Base-by-base conservation (phyloP, 192 early-diverging fungal genomes). In the Podila horticola region DNA sequence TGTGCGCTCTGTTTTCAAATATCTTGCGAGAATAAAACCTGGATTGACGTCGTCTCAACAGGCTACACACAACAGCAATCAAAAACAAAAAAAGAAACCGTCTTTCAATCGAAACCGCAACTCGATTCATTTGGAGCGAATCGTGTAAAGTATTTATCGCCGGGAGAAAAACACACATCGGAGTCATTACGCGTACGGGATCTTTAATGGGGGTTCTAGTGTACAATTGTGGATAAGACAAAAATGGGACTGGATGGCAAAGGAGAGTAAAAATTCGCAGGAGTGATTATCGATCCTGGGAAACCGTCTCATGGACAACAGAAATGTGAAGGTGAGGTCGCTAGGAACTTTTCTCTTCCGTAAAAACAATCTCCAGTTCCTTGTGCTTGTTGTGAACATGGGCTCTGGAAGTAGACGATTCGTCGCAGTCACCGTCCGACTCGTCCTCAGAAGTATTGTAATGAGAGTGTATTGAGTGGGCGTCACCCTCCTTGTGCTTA, bases 11-110 rank as follows among this genome's bases (percentile, higher is more conserved):
- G 76, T 79, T 67, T 72, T 72, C 71, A 66, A 41, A 9, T 41
- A 67, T 79, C 69, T 72, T 60, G 69, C 76, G 51, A 55, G 51
- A 79, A 79, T 79, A 79, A 79, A 79, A 72, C 69, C 76, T 72
- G 76, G 76, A 72, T 79, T 79, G 69, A 61, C 30, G 34, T 20
- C 29, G 30, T 33, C 19, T 62, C 75, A 71, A 55, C 62, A 67
- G 48, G 58, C 64, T 49, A 38, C 62, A 22, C 48, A 41, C 38
- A 59, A 31, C 62, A 59, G 48, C 20, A 28, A 60, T 36, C 19
- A 33, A 5, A 20, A 33, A 24, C 38, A 3, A 41, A 58, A 28
- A 62, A 52, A n/a, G 6, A 51, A 51, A 34, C 33, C n/a, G n/a
- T n/a, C n/a, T n/a, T 34, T 41, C 38, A 9, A 11, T 11, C 38